Percentiles rank a stretch among this genome's conserved stretches.
These are phyloP conservation scores for Candida coquimbonensis DNA, from an alignment of 805 yeast species.

Conservation along the genomic window DNA sequence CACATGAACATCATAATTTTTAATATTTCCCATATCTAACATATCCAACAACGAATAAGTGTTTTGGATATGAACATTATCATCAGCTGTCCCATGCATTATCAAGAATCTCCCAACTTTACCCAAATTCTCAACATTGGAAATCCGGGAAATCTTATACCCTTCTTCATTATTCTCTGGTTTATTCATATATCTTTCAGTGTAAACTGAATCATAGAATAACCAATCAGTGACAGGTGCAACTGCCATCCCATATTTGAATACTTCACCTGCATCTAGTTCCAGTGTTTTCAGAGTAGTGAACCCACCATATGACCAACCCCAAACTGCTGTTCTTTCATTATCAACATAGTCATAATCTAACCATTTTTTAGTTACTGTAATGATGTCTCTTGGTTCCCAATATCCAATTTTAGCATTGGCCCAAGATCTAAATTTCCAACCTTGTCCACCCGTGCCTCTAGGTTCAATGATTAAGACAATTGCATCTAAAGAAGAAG, in stretches of 20 bases:
- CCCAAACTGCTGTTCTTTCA: constrained; percentile 80
- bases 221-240: constrained; percentile 98
- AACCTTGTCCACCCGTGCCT: constrained; percentile 90
- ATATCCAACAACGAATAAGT: constrained; percentile 70
- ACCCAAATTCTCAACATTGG: constrained; percentile 47
- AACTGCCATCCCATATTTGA: constrained; percentile 89
- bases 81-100: constrained; percentile 98
- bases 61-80: constrained; percentile 94
- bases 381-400: constrained; percentile 83
- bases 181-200: constrained; percentile 88
- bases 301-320: constrained; percentile 98
- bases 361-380: constrained; percentile 61
- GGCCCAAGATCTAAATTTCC: constrained; percentile 68
- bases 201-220: constrained; percentile 86
- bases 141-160: constrained; percentile 53
- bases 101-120: constrained; percentile 61
- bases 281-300: constrained; percentile 86
- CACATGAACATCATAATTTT: constrained; percentile 72
- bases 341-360: constrained; percentile 49
- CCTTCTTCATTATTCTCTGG: constrained; percentile 66
- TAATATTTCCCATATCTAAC: constrained; percentile 61
- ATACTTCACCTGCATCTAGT: constrained; percentile 62
- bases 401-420: constrained; percentile 72
- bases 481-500: constrained; percentile 71
- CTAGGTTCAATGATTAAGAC: constrained; percentile 95